Percentiles rank a stretch among this genome's conserved stretches.
phyloP scores from a whole-genome alignment of 768 basidiomycete genomes.

The Coprinopsis strossmayeri region DNA sequence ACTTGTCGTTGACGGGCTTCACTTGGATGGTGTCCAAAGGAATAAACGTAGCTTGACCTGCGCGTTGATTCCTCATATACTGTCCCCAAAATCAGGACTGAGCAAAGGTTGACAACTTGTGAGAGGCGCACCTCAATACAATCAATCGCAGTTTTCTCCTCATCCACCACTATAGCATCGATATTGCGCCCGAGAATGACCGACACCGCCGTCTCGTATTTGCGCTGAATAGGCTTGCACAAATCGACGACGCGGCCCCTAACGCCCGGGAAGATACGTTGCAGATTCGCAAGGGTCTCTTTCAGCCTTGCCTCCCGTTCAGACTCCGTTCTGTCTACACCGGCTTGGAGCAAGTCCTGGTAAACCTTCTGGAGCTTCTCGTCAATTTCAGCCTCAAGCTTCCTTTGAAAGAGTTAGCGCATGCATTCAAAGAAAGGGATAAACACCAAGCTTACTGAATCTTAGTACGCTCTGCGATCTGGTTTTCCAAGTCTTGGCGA shows the following conservation, averaged over 20 bases:
- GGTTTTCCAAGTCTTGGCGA: constrained; percentile 77
- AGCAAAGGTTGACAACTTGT: neutral
- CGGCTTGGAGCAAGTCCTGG: constrained; percentile 82
- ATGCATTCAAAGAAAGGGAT: neutral
- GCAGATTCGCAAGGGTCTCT: constrained; percentile 77
- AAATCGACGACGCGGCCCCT: constrained; percentile 89
- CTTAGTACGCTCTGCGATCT: constrained; percentile 74
- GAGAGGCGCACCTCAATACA: constrained; percentile 78
- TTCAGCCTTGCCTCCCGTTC: constrained; percentile 81
- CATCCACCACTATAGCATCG: constrained; percentile 93
- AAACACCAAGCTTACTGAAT: constrained; percentile 51
- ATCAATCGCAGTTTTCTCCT: constrained; percentile 94
- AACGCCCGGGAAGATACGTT: constrained; percentile 90
- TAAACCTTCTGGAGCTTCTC: constrained; percentile 84
- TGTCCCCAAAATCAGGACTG: constrained; percentile 20
- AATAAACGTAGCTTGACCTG: constrained; percentile 95
- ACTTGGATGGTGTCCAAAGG: constrained; percentile 97
- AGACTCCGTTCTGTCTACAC: constrained; percentile 80
- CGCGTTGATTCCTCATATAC: constrained; percentile 94
- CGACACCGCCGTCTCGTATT: constrained; percentile 88
- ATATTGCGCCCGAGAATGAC: constrained; percentile 92
- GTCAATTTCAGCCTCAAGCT: constrained; percentile 86
- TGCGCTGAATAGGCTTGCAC: constrained; percentile 88
- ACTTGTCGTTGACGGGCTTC: constrained; percentile 91
- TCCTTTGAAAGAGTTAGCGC: constrained; percentile 38